These are phyloP conservation scores for Crithidia sp. DNA, from an alignment of 208 protist species.

Conservation along the genomic window DNA sequence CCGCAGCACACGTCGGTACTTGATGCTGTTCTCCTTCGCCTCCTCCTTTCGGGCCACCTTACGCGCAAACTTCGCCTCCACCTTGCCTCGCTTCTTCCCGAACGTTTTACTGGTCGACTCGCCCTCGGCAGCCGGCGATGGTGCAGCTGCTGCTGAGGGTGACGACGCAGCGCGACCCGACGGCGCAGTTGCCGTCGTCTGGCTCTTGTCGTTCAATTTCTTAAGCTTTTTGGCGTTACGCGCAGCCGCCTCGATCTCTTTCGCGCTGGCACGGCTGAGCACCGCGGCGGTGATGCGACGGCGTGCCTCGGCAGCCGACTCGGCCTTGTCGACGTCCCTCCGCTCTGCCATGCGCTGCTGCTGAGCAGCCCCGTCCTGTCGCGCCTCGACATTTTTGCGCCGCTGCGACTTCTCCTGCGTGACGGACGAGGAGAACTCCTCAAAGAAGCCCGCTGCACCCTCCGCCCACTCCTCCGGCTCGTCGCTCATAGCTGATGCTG, in stretches of 20 bases:
- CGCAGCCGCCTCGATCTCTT: slow-evolving; percentile 52
- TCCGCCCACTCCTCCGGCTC: slow-evolving; percentile 61
- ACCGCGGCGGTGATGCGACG: slow-evolving; percentile 70
- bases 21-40: slow-evolving; percentile 30
- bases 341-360: slow-evolving; percentile 11
- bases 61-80: slow-evolving; percentile 41
- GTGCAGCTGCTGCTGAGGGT: not conserved
- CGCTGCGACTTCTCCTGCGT: slow-evolving; percentile 44
- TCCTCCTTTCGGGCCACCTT: slow-evolving; percentile 44
- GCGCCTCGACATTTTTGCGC: slow-evolving; percentile 51
- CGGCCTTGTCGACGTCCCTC: slow-evolving; percentile 29
- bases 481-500: not conserved
- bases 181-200: not conserved
- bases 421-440: slow-evolving; percentile 46
- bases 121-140: not conserved
- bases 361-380: slow-evolving; percentile 17
- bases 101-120: not conserved
- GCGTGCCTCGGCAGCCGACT: slow-evolving; percentile 53
- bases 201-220: slow-evolving; percentile 16
- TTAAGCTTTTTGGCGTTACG: slow-evolving; percentile 29
- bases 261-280: slow-evolving; percentile 59
- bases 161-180: not conserved
- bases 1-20: slow-evolving; percentile 33
- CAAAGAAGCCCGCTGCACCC: slow-evolving; percentile 66
- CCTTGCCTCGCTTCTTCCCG: slow-evolving; percentile 33